phyloP scores from a whole-genome alignment of 805 yeast genomes.

The Komagataella ulmi region DNA sequence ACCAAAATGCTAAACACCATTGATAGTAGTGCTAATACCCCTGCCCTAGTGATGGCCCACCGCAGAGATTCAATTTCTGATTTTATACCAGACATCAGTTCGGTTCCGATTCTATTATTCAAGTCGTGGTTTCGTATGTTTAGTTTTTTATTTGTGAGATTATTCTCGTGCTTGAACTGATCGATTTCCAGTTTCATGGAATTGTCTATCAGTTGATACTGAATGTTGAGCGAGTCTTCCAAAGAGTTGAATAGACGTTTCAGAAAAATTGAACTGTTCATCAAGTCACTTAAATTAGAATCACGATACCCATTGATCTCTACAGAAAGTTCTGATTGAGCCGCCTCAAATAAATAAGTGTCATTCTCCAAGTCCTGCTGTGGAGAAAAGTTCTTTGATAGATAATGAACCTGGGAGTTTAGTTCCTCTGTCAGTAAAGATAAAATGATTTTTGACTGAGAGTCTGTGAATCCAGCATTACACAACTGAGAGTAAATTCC shows the following conservation, averaged over 20 bases:
- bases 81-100: slow-evolving; percentile 67
- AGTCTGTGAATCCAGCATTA: slow-evolving; percentile 42
- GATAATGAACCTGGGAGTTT: slow-evolving; percentile 26
- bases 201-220: slow-evolving; percentile 53
- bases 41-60: slow-evolving; percentile 90
- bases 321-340: slow-evolving; percentile 72
- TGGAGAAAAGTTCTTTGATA: slow-evolving; percentile 34
- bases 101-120: slow-evolving; percentile 72
- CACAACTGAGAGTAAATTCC: slow-evolving; percentile 38
- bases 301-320: slow-evolving; percentile 69
- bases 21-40: slow-evolving; percentile 60
- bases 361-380: slow-evolving; percentile 75
- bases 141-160: slow-evolving; percentile 55
- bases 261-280: slow-evolving; percentile 51
- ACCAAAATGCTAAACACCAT: slow-evolving; percentile 52
- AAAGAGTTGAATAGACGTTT: slow-evolving; percentile 62
- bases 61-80: slow-evolving; percentile 80
- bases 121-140: slow-evolving; percentile 68
- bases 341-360: slow-evolving; percentile 79
- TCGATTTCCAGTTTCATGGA: slow-evolving; percentile 64
- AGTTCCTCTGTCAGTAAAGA: slow-evolving; percentile 22
- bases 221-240: slow-evolving; percentile 66
- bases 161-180: slow-evolving; percentile 78
- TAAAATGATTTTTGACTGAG: slow-evolving; percentile 50
- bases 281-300: slow-evolving; percentile 50